Percentiles rank a stretch among this genome's conserved stretches.
phyloP scores from a whole-genome alignment of 2,329 filamentous ascomycete species.

The Chrysoporthe cubensis region DNA sequence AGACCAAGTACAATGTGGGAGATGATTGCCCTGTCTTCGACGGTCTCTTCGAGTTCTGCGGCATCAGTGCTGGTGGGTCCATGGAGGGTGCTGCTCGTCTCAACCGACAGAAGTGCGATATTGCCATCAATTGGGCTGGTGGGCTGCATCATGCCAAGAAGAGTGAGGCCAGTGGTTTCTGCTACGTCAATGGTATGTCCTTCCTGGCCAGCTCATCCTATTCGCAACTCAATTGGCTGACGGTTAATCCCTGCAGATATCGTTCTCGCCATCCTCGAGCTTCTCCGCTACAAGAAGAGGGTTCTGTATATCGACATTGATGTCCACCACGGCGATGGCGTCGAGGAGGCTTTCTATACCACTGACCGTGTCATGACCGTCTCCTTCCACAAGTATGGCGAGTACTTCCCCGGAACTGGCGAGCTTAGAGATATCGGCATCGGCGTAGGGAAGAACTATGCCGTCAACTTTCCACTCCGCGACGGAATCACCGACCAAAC shows the following conservation, averaged over 20 bases:
- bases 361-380: conserved; percentile 86
- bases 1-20: conserved; percentile 91
- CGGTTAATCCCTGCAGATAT: conserved; percentile 74
- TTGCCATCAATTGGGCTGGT: conserved; percentile 98
- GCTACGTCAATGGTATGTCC: conserved; percentile 90
- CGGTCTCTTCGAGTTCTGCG: conserved; percentile 95
- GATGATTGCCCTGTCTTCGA: conserved; percentile 98
- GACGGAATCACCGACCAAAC: conserved; percentile 89
- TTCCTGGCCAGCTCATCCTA: conserved; percentile 45
- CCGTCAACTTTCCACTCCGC: conserved; percentile 87
- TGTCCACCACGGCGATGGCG: conserved; percentile 83
- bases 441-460: conserved; percentile 85
- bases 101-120: conserved; percentile 89
- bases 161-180: conserved; percentile 93
- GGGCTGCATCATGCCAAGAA: conserved; percentile 98
- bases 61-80: conserved; percentile 90
- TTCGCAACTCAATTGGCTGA: conserved; percentile 32
- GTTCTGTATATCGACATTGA: conserved; percentile 97
- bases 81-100: conserved; percentile 92
- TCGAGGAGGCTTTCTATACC: conserved; percentile 84
- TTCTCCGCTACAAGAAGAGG: conserved; percentile 86
- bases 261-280: conserved; percentile 90
- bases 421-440: conserved; percentile 85
- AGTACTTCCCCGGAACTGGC: conserved; percentile 92
- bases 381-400: conserved; percentile 94